Evolutionary conservation across 208 protist genomes (phyloP).

Genomic region (Leishmania turanica): DNA sequence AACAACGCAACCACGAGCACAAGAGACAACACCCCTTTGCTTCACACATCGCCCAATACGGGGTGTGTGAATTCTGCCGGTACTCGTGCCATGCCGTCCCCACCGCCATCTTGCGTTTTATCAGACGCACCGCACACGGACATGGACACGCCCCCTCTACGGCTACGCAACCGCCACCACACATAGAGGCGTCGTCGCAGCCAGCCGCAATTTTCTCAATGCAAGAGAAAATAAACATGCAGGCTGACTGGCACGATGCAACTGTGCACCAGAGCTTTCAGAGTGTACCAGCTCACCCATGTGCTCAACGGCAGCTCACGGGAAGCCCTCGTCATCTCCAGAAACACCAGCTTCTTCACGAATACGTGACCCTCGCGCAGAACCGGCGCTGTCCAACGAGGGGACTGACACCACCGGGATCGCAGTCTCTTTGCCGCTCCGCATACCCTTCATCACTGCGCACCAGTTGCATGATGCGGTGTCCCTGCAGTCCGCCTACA

Average conservation of each 20-base stretch:
- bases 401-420: slow-evolving; percentile 11
- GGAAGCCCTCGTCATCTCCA: slow-evolving; percentile 40
- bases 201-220: background rate
- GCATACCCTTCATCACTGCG: slow-evolving; percentile 31
- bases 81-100: too few relatives aligned
- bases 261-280: background rate
- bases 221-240: background rate
- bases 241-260: background rate
- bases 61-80: too few relatives aligned
- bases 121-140: too few relatives aligned
- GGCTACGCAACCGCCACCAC: too few relatives aligned
- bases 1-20: background rate
- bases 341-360: slow-evolving; percentile 30
- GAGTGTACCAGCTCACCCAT: slow-evolving; percentile 5
- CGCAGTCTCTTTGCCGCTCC: slow-evolving; percentile 9
- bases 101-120: too few relatives aligned
- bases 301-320: slow-evolving; percentile 43
- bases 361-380: slow-evolving; percentile 13
- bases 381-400: background rate
- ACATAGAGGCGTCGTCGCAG: too few relatives aligned
- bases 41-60: background rate
- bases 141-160: too few relatives aligned
- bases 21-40: background rate
- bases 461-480: slow-evolving; percentile 50
- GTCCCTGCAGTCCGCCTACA: slow-evolving; percentile 54